Evolutionary conservation across 1,284 basidiomycete genomes (phyloP), one percentile per base, ranked within the genome.

Genomic region (Fomitopsis palustris): DNA sequence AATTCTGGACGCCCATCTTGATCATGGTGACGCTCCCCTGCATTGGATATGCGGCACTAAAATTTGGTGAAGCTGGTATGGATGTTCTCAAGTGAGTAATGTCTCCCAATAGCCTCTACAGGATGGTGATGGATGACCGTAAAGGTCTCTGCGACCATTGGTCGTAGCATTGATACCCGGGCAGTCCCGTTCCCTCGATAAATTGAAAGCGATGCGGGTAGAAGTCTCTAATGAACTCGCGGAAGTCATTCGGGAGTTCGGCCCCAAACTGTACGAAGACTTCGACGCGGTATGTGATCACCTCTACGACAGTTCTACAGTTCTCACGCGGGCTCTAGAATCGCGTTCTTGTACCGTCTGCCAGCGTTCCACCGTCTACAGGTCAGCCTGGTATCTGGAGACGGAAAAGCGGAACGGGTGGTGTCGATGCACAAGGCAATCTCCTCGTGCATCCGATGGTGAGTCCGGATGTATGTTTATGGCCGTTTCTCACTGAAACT

Each of bases 1-100:
- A 82, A 62, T 75, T 94, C 45, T 86, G 84, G 75, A 92, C 93
- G 8, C 96, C 97, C 0, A 80, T 96, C 64, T 75, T 93, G 39
- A 86, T 95, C 58, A 81, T 95, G 61, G 77, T 84, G 19, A 80
- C 86, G 1, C 76, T 99, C 41, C 97, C 97, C 7, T 85, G 90
- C 69, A 91, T 98, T 77, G 96, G 93, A 54, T 95, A 93, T 71
- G 95, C 95, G 8, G 93, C 96, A 10, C 83, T 99, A 63, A 98
- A 98, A 75, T 99, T 99, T 71, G 96, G 96, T 51, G 97, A 99
- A 75, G 97, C 96, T 19, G 97, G 97, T 38, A 91, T 98, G 86
- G 97, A 99, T 71, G 95, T 99, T 37, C 83, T 97, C 64, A 99
- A 99, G 94, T 97, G 63, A 65, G 82, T 69, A n/a, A 61, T 75